A percentile compares a stretch with the other conserved stretches of the same genome.
Conservation (phyloP, 2,329 filamentous ascomycete species). For the Colletotrichum nymphaeae region DNA sequence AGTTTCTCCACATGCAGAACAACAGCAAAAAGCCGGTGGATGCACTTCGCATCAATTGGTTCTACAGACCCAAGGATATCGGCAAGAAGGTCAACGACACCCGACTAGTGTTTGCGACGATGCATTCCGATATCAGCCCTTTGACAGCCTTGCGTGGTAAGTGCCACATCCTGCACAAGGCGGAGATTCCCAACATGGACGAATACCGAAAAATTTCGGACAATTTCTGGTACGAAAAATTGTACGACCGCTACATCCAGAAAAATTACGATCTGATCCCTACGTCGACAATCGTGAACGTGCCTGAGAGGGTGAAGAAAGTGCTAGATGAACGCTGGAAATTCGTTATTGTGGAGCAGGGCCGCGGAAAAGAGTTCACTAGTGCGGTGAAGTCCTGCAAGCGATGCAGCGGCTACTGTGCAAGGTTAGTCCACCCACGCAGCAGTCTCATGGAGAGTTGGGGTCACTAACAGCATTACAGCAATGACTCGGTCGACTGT, state of each 20-base stretch:
- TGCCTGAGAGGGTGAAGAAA: slow-evolving; percentile 93
- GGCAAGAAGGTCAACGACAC: slow-evolving; percentile 92
- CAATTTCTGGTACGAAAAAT: slow-evolving; percentile 95
- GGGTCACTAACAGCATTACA: slow-evolving; percentile 47
- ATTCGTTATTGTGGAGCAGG: slow-evolving; percentile 93
- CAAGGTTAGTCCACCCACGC: slow-evolving; percentile 70
- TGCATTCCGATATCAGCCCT: slow-evolving; percentile 98
- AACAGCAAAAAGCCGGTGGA: slow-evolving; percentile 81
- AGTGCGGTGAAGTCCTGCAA: slow-evolving; percentile 97
- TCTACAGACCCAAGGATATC: slow-evolving; percentile 96
- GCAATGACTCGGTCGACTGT: slow-evolving; percentile 95
- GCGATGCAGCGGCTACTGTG: slow-evolving; percentile 90
- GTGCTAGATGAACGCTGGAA: slow-evolving; percentile 97
- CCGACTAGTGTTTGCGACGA: slow-evolving; percentile 91
- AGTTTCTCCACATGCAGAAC: slow-evolving; percentile 89
- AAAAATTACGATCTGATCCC: slow-evolving; percentile 98
- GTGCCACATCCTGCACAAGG: slow-evolving; percentile 89
- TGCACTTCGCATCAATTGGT: slow-evolving; percentile 95
- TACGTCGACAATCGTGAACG: slow-evolving; percentile 92
- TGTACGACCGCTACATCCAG: slow-evolving; percentile 98
- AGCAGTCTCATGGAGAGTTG: slow-evolving; percentile 19
- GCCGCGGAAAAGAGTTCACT: slow-evolving; percentile 93
- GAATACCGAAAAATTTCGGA: slow-evolving; percentile 87
- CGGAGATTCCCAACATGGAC: slow-evolving; percentile 85
- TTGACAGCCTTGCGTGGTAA: slow-evolving; percentile 93